Conservation (phyloP, 2,329 filamentous ascomycete species). For the Phaeosphaeriaceae sp. region DNA sequence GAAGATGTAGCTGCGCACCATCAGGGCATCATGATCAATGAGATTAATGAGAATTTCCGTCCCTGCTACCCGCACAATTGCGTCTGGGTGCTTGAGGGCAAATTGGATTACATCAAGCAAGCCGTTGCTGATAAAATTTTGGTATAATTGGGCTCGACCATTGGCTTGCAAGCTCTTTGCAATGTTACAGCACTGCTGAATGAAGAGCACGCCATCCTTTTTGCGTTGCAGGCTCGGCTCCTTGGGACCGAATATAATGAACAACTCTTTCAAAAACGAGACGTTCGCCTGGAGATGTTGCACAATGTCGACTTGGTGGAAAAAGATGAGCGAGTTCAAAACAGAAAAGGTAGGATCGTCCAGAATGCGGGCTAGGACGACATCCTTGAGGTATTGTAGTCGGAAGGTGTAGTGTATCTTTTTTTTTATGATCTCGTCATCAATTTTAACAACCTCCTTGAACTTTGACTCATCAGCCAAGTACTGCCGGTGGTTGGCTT, state of each 20-base stretch:
- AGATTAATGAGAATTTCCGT: slow-evolving; percentile 93
- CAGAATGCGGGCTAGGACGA: slow-evolving; percentile 93
- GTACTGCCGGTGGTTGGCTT: slow-evolving; percentile 95
- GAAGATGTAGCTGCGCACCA: slow-evolving; percentile 93
- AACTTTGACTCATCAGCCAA: slow-evolving; percentile 86
- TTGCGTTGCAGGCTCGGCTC: slow-evolving; percentile 73
- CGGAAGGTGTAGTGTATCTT: slow-evolving; percentile 98
- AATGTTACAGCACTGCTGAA: slow-evolving; percentile 93
- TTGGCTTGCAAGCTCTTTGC: slow-evolving; percentile 92
- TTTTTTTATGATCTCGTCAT: slow-evolving; percentile 77
- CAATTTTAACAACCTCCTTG: slow-evolving; percentile 94
- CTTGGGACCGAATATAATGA: slow-evolving; percentile 77
- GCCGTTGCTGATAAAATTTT: slow-evolving; percentile 87
- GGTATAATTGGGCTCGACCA: slow-evolving; percentile 80
- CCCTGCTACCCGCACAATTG: slow-evolving; percentile 85
- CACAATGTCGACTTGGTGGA: slow-evolving; percentile 98
- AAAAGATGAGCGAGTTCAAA: slow-evolving; percentile 97
- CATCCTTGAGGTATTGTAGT: slow-evolving; percentile 95
- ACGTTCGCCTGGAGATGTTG: slow-evolving; percentile 87
- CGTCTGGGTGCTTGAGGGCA: slow-evolving; percentile 83
- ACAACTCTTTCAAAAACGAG: slow-evolving; percentile 81
- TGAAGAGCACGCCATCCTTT: slow-evolving; percentile 94
- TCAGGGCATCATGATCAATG: slow-evolving; percentile 92
- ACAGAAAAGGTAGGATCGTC: slow-evolving; percentile 98
- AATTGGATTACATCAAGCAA: slow-evolving; percentile 90